Evolutionary conservation across 2,329 filamentous ascomycete genomes (phyloP).

Genomic region (Colletotrichum sp.): DNA sequence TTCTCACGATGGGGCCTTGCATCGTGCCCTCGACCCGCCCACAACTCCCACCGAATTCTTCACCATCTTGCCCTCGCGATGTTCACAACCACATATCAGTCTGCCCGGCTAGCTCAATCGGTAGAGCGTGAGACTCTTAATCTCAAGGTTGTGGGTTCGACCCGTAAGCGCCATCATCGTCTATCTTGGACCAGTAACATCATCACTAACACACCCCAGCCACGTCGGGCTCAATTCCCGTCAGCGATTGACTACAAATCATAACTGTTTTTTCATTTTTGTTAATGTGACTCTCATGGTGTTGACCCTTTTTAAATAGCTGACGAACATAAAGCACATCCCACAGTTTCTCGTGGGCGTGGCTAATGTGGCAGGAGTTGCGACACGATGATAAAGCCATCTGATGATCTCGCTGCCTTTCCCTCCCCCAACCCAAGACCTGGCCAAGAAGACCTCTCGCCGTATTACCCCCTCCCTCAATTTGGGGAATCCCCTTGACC

Average conservation of each 20-base stretch:
- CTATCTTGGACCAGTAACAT: accelerated
- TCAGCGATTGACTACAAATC: slow-evolving; percentile 3
- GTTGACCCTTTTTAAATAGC: neutral
- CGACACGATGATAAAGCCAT: accelerated
- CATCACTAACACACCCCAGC: neutral
- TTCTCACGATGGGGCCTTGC: neutral
- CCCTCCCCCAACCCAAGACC: neutral
- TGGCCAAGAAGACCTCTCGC: neutral
- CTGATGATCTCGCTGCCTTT: neutral
- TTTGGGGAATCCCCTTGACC: neutral
- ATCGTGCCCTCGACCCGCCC: neutral
- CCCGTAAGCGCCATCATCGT: slow-evolving; percentile 7
- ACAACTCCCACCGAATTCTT: neutral
- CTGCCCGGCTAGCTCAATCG: slow-evolving; percentile 64
- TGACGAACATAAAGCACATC: neutral
- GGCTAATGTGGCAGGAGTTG: neutral
- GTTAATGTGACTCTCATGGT: too few relatives aligned
- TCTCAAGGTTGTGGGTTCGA: slow-evolving; percentile 26
- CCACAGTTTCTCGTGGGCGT: neutral
- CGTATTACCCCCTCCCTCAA: neutral
- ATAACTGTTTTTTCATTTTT: neutral
- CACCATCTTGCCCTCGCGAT: neutral
- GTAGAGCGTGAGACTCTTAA: slow-evolving; percentile 77
- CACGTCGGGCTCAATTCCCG: slow-evolving; percentile 19
- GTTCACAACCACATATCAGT: neutral